Conservation (phyloP, 257 asterid genomes). For the Primulina huaijiensis region DNA sequence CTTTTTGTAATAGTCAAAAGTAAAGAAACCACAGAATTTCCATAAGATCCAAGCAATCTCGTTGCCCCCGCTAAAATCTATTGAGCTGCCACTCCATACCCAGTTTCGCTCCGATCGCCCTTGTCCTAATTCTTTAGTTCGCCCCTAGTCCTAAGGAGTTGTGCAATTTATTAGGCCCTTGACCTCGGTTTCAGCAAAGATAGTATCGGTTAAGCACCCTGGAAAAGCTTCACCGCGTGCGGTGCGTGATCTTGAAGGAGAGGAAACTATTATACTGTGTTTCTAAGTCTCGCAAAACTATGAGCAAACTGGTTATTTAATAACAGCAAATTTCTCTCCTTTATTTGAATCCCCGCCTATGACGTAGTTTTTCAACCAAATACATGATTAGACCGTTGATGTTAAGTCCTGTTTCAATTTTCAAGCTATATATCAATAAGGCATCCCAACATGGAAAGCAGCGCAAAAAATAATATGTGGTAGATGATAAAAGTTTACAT, state of each 20-base stretch:
- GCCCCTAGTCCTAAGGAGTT: neutral
- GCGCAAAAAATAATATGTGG: too few relatives aligned
- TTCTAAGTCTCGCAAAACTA: neutral
- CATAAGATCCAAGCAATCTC: neutral
- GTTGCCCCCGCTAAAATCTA: neutral
- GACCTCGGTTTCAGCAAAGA: neutral
- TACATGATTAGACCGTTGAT: neutral
- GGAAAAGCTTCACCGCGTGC: neutral
- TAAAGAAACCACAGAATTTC: neutral
- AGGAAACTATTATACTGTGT: neutral
- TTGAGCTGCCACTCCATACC: neutral
- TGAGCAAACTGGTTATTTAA: neutral
- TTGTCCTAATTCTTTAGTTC: neutral
- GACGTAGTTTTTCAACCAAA: neutral
- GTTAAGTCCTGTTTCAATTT: neutral
- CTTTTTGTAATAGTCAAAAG: neutral
- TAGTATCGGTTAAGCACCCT: neutral
- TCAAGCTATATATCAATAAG: neutral
- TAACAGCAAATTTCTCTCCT: neutral
- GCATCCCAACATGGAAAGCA: neutral
- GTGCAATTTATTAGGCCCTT: neutral
- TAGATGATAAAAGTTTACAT: too few relatives aligned
- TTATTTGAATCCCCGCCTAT: neutral
- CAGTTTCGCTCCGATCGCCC: neutral
- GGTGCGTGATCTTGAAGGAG: neutral